Percentiles rank a stretch among this genome's conserved stretches.
Evolutionary conservation across 306 rosid species (phyloP).

Genomic region (Vicia sativa): DNA sequence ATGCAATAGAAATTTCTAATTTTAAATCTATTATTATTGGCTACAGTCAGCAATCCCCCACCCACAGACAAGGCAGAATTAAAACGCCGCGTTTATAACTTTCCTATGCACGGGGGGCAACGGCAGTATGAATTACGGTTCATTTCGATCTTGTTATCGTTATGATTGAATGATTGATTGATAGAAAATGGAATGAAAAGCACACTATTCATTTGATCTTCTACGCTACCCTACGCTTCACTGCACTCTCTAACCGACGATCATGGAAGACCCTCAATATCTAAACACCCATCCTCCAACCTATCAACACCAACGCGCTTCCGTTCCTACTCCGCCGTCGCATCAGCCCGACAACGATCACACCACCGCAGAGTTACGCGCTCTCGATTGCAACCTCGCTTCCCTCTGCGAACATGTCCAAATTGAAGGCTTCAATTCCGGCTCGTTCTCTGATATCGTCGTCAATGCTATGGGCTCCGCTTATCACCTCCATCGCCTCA

Average conservation of each 20-base stretch:
- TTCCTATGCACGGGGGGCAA: not conserved
- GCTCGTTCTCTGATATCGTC: constrained; percentile 81
- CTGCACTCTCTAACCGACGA: not conserved
- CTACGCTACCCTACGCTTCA: not conserved
- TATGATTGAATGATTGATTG: not conserved
- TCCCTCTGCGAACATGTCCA: constrained; percentile 95
- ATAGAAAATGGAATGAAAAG: not conserved
- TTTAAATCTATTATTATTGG: too few species aligned
- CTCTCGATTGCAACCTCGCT: constrained; percentile 89
- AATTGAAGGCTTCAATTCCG: constrained; percentile 87
- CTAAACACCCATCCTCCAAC: constrained; percentile 8
- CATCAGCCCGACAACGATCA: constrained; percentile 75
- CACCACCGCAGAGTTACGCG: constrained; percentile 65
- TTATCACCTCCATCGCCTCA: constrained; percentile 90
- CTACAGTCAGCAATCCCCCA: not conserved
- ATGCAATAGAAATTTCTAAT: too few species aligned
- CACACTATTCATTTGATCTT: not conserved
- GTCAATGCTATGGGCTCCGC: constrained; percentile 87
- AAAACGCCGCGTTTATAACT: not conserved
- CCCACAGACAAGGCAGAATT: not conserved
- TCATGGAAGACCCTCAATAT: constrained; percentile 35
- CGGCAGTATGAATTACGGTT: not conserved
- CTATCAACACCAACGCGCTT: constrained; percentile 4
- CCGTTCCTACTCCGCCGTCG: constrained; percentile 47
- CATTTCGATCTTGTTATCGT: too few species aligned